Conservation (phyloP, 225 moss, liverwort and hornwort genomes). For the Sphagnum contortum region DNA sequence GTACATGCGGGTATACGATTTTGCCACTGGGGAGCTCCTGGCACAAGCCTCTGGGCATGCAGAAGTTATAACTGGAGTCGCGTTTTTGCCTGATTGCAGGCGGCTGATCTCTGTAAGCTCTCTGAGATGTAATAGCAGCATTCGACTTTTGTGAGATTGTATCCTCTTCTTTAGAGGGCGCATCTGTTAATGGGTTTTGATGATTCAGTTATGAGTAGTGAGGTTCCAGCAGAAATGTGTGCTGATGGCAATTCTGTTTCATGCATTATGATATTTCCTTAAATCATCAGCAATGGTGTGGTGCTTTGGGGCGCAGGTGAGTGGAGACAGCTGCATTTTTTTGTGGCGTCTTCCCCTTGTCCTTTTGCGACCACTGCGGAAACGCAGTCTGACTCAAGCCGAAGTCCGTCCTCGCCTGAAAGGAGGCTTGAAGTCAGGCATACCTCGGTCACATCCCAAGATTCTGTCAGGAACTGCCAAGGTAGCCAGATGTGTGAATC, state of each 20-base stretch:
- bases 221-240: too few relatives aligned
- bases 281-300: too few relatives aligned
- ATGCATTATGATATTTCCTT: too few relatives aligned
- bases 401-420: slow-evolving; percentile 39
- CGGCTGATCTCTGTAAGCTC: slow-evolving; percentile 63
- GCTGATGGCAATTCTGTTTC: too few relatives aligned
- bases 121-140: too few relatives aligned
- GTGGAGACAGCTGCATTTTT: slow-evolving; percentile 81
- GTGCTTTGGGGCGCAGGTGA: slow-evolving; percentile 30
- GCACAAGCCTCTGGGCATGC: slow-evolving; percentile 62
- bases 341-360: slow-evolving; percentile 66
- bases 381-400: slow-evolving; percentile 45
- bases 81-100: slow-evolving; percentile 62
- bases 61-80: slow-evolving; percentile 66
- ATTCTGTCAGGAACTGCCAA: slow-evolving; percentile 14
- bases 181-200: too few relatives aligned
- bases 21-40: slow-evolving; percentile 63
- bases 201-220: too few relatives aligned
- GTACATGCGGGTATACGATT: slow-evolving; percentile 56
- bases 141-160: too few relatives aligned
- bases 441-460: slow-evolving; percentile 24
- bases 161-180: too few relatives aligned
- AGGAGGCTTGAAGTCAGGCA: slow-evolving; percentile 27
- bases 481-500: slow-evolving; percentile 20
- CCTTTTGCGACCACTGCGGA: slow-evolving; percentile 60